Conservation (phyloP, 148 eudicot species). For the Polygonum aviculare region DNA sequence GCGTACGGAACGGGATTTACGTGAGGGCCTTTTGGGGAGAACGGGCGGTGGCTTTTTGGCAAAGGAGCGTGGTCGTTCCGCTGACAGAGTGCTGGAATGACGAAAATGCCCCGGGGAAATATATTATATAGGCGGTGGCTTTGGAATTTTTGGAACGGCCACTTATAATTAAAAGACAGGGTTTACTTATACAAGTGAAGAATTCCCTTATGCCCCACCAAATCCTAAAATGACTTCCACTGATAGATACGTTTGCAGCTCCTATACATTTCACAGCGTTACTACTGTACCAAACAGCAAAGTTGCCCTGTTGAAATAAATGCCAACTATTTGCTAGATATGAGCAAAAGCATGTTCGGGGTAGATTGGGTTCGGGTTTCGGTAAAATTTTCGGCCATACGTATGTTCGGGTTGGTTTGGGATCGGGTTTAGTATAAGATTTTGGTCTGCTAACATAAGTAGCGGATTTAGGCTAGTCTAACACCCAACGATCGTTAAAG, state of each 20-base stretch:
- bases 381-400: too few relatives aligned
- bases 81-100: neutral
- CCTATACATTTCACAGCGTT: too few relatives aligned
- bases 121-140: neutral
- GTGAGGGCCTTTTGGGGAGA: neutral
- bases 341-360: too few relatives aligned
- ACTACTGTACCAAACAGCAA: neutral
- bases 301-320: neutral
- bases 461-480: too few relatives aligned
- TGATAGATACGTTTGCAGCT: neutral
- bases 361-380: too few relatives aligned
- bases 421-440: too few relatives aligned
- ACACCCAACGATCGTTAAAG: too few relatives aligned
- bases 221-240: neutral
- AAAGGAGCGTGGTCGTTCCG: constrained; percentile 8
- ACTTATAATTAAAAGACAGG: neutral
- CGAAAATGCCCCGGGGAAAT: neutral
- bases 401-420: too few relatives aligned
- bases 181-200: neutral
- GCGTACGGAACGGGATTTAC: neutral
- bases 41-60: neutral
- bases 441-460: too few relatives aligned
- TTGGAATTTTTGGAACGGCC: neutral
- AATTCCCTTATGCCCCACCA: neutral
- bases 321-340: neutral